Evolutionary conservation across 306 rosid genomes (phyloP).

Genomic region (Corylus heterophylla): DNA sequence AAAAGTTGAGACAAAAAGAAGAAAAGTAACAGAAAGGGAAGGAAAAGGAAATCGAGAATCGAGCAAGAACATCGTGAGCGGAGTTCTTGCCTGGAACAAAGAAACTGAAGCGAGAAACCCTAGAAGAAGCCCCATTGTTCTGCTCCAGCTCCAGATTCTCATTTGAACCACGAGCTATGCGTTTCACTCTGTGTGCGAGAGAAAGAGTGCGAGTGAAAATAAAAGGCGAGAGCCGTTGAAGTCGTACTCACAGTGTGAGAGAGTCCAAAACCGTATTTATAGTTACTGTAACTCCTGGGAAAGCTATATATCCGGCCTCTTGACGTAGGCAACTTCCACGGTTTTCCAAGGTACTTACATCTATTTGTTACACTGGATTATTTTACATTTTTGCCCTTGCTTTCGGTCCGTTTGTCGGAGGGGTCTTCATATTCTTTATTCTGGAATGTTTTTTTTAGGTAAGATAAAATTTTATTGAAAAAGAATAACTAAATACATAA

Average conservation of each 20-base stretch:
- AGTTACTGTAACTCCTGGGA: conserved; percentile 7
- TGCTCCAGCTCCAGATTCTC: background rate
- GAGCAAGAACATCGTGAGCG: background rate
- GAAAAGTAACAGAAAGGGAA: background rate
- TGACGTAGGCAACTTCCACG: background rate
- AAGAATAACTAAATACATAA: too few species aligned
- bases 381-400: conserved; percentile 30
- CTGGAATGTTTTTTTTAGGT: background rate
- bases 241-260: background rate
- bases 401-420: conserved; percentile 36
- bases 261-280: conserved; percentile 32
- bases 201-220: background rate
- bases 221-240: conserved; percentile 34
- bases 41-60: background rate
- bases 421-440: background rate
- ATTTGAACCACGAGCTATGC: background rate
- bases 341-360: background rate
- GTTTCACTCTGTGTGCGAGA: background rate
- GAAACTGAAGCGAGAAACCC: conserved; percentile 34
- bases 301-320: background rate
- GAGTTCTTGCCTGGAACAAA: conserved; percentile 62
- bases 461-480: too few species aligned
- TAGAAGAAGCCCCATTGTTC: conserved; percentile 48
- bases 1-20: background rate
- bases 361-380: background rate